Conservation (phyloP, 2,329 filamentous ascomycete genomes). For the Bipolaris oryzae region DNA sequence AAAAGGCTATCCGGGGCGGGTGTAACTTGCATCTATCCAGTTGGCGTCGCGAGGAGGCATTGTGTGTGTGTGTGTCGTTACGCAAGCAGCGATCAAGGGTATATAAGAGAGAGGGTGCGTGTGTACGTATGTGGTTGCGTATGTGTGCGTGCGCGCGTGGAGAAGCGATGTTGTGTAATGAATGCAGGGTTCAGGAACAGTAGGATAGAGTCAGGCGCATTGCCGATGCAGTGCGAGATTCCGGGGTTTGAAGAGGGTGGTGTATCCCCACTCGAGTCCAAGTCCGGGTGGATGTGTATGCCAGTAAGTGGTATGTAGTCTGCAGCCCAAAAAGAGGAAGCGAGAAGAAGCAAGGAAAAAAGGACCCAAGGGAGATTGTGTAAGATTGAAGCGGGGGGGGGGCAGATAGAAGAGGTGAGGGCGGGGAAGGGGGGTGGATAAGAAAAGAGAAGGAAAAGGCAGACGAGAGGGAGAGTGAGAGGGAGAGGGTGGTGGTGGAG, state of each 20-base stretch:
- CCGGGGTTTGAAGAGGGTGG: background rate
- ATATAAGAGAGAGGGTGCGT: slow-evolving; percentile 18
- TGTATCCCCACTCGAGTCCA: slow-evolving; percentile 2
- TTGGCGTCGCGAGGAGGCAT: slow-evolving; percentile 49
- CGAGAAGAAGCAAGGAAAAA: background rate
- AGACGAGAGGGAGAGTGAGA: background rate
- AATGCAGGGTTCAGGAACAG: slow-evolving; percentile 10
- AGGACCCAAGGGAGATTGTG: background rate
- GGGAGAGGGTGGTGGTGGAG: background rate
- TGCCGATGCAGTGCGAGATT: slow-evolving; percentile 12
- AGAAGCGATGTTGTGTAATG: slow-evolving; percentile 8
- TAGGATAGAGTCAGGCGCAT: slow-evolving; percentile 17
- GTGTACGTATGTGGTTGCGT: background rate
- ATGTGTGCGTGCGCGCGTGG: too few species aligned
- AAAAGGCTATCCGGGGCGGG: slow-evolving; percentile 3
- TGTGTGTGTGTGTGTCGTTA: slow-evolving; percentile 23
- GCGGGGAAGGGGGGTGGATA: background rate
- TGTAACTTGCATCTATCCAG: slow-evolving; percentile 47
- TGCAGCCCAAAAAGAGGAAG: too few species aligned
- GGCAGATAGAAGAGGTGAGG: background rate
- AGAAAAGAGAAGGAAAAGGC: background rate
- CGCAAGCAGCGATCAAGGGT: slow-evolving; percentile 7
- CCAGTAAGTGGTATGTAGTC: too few species aligned
- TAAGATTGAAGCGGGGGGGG: background rate
- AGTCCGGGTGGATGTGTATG: background rate